Conservation (phyloP, 352 stramenopile species). For the Phytopythium sindhum region DNA sequence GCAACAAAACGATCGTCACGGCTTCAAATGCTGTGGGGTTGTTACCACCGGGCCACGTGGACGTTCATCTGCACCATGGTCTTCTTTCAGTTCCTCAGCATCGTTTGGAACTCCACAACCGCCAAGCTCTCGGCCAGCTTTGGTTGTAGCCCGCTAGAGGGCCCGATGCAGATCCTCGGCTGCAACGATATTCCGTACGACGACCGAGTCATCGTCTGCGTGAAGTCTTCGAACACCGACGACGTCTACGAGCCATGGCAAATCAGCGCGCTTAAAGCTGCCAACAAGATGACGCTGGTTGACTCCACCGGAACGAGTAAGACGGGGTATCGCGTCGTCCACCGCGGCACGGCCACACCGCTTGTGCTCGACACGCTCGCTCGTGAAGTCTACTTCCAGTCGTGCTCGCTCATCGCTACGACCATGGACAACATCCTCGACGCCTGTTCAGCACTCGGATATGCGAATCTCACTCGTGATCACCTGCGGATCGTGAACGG, state of each 20-base stretch:
- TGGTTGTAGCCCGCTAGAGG: constrained; percentile 5
- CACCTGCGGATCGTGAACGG: constrained; percentile 4
- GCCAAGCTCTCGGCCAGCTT: background rate
- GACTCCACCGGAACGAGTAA: background rate
- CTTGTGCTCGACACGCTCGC: background rate
- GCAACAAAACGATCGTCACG: no score
- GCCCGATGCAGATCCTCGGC: constrained; percentile 12
- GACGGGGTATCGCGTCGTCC: background rate
- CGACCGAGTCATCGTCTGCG: constrained; percentile 15
- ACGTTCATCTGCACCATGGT: constrained; percentile 10
- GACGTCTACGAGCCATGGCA: background rate
- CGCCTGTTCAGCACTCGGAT: constrained; percentile 5
- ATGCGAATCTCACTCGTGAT: constrained; percentile 9
- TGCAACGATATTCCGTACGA: constrained; percentile 1
- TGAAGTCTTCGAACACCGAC: background rate
- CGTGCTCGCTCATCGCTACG: constrained; percentile 6
- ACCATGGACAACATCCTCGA: constrained; percentile 11
- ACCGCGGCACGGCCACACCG: background rate
- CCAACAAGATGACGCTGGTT: background rate
- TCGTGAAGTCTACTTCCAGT: background rate
- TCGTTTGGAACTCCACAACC: constrained; percentile 6
- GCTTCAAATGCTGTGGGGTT: background rate
- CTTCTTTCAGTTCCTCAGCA: constrained; percentile 10
- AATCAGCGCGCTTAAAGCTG: background rate
- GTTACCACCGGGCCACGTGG: constrained; percentile 12